Evolutionary conservation across 1,139 yeast genomes (phyloP).

Genomic region (Candida glucosophila): DNA sequence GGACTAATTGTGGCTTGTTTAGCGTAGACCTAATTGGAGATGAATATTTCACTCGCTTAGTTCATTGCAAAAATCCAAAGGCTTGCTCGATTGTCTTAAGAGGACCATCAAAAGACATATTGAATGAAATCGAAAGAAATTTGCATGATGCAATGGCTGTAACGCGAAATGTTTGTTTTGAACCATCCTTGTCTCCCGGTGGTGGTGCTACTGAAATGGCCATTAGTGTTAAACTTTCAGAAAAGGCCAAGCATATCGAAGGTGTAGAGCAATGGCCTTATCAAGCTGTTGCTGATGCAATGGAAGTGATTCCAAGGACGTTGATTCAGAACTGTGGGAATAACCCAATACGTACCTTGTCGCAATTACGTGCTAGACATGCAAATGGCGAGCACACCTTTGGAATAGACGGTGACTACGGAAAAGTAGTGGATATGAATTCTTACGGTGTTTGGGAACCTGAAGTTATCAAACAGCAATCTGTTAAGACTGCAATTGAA

Average conservation of each 20-base stretch:
- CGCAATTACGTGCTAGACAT: conserved; percentile 92
- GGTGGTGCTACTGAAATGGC: conserved; percentile 99
- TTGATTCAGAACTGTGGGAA: conserved; percentile 97
- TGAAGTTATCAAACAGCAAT: conserved; percentile 93
- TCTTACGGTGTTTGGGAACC: conserved; percentile 99
- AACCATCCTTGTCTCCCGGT: conserved; percentile 94
- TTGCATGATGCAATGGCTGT: conserved; percentile 99
- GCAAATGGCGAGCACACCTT: conserved; percentile 79
- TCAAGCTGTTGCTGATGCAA: conserved; percentile 97
- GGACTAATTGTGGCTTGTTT: conserved; percentile 82
- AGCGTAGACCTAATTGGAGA: conserved; percentile 95
- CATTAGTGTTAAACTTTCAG: conserved; percentile 78
- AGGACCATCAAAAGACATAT: conserved; percentile 95
- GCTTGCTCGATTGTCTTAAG: conserved; percentile 92
- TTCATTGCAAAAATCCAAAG: conserved; percentile 74
- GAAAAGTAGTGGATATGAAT: conserved; percentile 92
- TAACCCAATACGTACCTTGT: conserved; percentile 79
- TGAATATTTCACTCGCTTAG: conserved; percentile 85
- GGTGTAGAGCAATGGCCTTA: conserved; percentile 99
- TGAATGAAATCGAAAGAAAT: conserved; percentile 94
- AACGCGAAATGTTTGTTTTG: conserved; percentile 88
- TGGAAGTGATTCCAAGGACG: conserved; percentile 97
- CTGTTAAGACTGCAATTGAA: conserved; percentile 93
- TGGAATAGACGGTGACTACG: conserved; percentile 93
- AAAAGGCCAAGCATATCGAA: conserved; percentile 84